phyloP scores from a whole-genome alignment of 2,329 filamentous ascomycete species.

The Fusarium sp. region DNA sequence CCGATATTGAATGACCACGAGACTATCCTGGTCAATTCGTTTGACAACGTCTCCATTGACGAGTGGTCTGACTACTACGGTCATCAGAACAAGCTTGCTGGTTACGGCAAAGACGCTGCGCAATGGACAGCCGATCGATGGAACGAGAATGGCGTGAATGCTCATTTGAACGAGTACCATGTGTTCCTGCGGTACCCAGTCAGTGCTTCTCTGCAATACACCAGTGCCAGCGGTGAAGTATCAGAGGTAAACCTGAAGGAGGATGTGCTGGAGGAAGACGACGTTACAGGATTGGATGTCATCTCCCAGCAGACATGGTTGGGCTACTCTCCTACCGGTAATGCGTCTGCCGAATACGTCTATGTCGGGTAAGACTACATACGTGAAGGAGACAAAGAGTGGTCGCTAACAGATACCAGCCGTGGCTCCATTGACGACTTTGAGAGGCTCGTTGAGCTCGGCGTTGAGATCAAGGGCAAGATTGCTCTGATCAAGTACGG shows the following conservation, averaged over 20 bases:
- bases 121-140: conserved; percentile 54
- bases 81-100: conserved; percentile 53
- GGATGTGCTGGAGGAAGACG: conserved; percentile 77
- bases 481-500: conserved; percentile 85
- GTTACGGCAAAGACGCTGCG: conserved; percentile 51
- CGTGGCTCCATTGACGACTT: conserved; percentile 80
- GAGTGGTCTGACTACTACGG: conserved; percentile 55
- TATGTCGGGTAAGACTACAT: conserved; percentile 71
- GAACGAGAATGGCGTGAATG: conserved; percentile 50
- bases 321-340: conserved; percentile 83
- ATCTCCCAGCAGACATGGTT: conserved; percentile 80
- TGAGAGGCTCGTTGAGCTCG: conserved; percentile 75
- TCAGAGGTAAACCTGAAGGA: conserved; percentile 78
- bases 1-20: conserved; percentile 50
- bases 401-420: conserved; percentile 21
- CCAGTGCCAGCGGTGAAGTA: conserved; percentile 56
- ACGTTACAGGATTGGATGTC: conserved; percentile 75
- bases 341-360: conserved; percentile 79
- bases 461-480: conserved; percentile 78
- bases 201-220: conserved; percentile 61
- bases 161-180: conserved; percentile 61
- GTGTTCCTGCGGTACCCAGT: conserved; percentile 72
- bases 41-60: conserved; percentile 53
- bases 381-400: not conserved
- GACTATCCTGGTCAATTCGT: conserved; percentile 50